A percentile compares a stretch with the other conserved stretches of the same genome.
Conservation (phyloP, 179 eudicot species). For the Beta corolliflora region DNA sequence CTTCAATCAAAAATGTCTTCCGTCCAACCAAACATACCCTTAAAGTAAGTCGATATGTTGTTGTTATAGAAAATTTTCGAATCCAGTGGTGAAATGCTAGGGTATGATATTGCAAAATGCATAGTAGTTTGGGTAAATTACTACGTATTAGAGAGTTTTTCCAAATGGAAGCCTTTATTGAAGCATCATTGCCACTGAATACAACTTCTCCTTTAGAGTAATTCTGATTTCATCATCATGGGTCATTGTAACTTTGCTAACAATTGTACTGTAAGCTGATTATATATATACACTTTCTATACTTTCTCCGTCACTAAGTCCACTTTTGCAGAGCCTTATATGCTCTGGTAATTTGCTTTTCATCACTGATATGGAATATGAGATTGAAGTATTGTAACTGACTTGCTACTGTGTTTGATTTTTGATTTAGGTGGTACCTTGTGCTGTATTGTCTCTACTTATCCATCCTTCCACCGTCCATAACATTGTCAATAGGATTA, state of each 20-base stretch:
- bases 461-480: slow-evolving; percentile 48
- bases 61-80: neutral
- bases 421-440: slow-evolving; percentile 37
- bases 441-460: slow-evolving; percentile 36
- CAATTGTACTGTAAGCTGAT: neutral
- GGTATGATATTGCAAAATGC: neutral
- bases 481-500: slow-evolving; percentile 34
- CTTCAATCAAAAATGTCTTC: too few relatives aligned
- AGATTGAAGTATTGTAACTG: neutral
- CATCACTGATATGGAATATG: neutral
- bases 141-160: neutral
- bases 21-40: too few relatives aligned
- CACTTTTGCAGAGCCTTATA: neutral
- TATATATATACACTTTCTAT: neutral
- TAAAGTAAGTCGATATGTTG: neutral
- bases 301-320: too few relatives aligned
- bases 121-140: neutral
- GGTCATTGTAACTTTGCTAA: neutral
- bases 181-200: neutral
- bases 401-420: neutral
- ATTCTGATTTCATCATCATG: neutral
- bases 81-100: neutral
- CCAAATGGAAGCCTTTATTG: neutral
- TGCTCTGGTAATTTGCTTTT: neutral
- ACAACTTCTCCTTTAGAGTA: neutral